phyloP scores from a whole-genome alignment of 2,329 filamentous ascomycete genomes.

The Fusarium newnesense region DNA sequence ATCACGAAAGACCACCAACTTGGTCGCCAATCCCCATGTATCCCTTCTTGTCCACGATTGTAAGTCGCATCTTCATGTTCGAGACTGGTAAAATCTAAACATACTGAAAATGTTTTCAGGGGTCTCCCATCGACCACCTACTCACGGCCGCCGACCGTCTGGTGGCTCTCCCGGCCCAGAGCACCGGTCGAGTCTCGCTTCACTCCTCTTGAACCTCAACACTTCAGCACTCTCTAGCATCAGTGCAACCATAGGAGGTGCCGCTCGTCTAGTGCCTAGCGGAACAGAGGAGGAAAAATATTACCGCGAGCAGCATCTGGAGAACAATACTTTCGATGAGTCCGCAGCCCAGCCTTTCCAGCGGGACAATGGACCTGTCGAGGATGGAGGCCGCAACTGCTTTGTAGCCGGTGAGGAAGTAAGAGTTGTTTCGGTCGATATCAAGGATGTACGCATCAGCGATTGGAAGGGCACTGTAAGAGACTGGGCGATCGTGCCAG shows the following conservation, averaged over 20 bases:
- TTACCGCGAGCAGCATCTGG: constrained; percentile 84
- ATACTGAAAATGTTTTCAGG: constrained; percentile 53
- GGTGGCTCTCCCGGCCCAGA: constrained; percentile 72
- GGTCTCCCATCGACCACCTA: constrained; percentile 91
- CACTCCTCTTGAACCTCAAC: constrained; percentile 90
- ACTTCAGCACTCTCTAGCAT: constrained; percentile 88
- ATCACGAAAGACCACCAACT: constrained; percentile 83
- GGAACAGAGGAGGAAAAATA: constrained; percentile 86
- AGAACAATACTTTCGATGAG: constrained; percentile 89
- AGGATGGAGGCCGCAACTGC: constrained; percentile 67
- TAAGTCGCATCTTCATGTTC: constrained; percentile 43
- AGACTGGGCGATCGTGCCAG: constrained; percentile 72
- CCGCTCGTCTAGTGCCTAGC: constrained; percentile 75
- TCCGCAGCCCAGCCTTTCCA: constrained; percentile 51
- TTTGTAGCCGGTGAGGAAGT: constrained; percentile 87
- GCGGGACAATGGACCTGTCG: constrained; percentile 50
- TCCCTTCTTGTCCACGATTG: constrained; percentile 97
- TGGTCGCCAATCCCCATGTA: constrained; percentile 85
- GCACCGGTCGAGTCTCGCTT: constrained; percentile 79
- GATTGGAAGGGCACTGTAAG: constrained; percentile 96
- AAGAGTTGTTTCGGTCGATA: constrained; percentile 85
- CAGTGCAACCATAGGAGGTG: constrained; percentile 92
- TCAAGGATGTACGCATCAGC: constrained; percentile 86
- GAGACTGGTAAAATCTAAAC: not conserved
- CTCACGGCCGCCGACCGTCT: constrained; percentile 68